These are phyloP conservation scores for Aspergillus sp. DNA, from an alignment of 2,329 filamentous ascomycete species.

Conservation along the genomic window DNA sequence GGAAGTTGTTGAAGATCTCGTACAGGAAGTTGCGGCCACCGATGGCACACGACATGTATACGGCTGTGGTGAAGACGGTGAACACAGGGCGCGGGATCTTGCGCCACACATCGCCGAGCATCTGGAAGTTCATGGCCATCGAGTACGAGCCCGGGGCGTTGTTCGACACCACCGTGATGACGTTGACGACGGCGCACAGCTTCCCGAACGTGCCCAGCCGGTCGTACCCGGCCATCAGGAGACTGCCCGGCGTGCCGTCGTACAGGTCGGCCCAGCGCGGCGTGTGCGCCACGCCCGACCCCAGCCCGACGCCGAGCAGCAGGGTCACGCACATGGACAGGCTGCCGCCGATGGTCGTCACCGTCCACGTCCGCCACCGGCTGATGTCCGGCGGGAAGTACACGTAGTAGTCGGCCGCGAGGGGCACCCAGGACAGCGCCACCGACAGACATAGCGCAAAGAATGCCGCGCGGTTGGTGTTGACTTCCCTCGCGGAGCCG, in stretches of 20 bases:
- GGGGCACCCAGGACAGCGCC: constrained; percentile 34
- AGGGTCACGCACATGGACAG: constrained; percentile 35
- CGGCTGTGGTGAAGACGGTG: constrained; percentile 39
- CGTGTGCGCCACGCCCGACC: constrained; percentile 36
- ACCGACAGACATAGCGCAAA: constrained; percentile 38
- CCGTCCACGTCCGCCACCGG: constrained; percentile 36
- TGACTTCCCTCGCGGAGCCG: constrained; percentile 25
- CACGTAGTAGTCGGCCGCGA: constrained; percentile 45
- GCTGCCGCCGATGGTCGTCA: constrained; percentile 37
- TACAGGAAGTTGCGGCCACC: constrained; percentile 45
- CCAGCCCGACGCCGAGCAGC: constrained; percentile 43
- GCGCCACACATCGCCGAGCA: constrained; percentile 38
- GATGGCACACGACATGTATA: constrained; percentile 45
- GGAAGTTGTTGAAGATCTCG: constrained; percentile 45
- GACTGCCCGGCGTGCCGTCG: constrained; percentile 32
- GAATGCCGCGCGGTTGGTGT: constrained; percentile 38
- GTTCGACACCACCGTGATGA: constrained; percentile 44
- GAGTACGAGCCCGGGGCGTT: constrained; percentile 47
- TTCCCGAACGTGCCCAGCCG: constrained; percentile 43
- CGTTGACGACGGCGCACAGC: constrained; percentile 44
- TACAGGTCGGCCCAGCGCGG: constrained; percentile 18
- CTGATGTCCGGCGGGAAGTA: constrained; percentile 41
- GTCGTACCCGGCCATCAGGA: constrained; percentile 40
- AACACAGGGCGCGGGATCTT: constrained; percentile 44
- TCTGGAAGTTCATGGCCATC: constrained; percentile 45